Evolutionary conservation across 257 asterid genomes (phyloP), one percentile per base, ranked within the genome.

Genomic region (Pogostemon cablin): DNA sequence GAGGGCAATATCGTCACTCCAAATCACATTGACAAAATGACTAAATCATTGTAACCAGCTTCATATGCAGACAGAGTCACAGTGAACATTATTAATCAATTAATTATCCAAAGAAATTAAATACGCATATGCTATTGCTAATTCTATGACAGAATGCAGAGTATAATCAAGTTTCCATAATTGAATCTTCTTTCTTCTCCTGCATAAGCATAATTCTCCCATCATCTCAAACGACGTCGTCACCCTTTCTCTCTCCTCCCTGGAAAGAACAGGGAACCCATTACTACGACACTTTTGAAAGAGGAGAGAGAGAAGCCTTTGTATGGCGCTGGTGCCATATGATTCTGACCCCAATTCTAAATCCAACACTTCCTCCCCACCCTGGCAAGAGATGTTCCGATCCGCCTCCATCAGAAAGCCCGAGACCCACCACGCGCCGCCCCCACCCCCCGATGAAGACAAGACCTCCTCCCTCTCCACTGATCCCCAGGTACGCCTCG

Each of bases 361-460:
- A 75, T 52, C 91, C 11, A 81, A 46, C 79, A 60, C 72, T 50
- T 73, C 75, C 37, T 78, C 81, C 50, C 85, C 83, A 3, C 86
- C 98, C 42, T 95, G 99, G 99, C 86, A 88, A 80, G 99, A 95
- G 62, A 95, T 95, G 99, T 91, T 91, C 79, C 77, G 96, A 89
- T 91, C 98, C 73, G 98, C 95, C n/a, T 91, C 99, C 32, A 54
- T 74, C 73, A 78, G 96, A 42, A 87, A 91, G 54, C 90, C 97
- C 40, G 88, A 75, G 64, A 87, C 83, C 52, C 20, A 43, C 72
- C 84, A 42, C 67, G 53, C 83, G 75, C 76, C 84, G 1, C 63
- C 61, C 7, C 0, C 86, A 40, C 70, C 78, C 7, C 8, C 71
- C 3, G 67, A 55, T 41, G 74, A 69, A 3, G 78, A 67, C 5